Evolutionary conservation across 768 basidiomycete species (phyloP).

Genomic region (Hygrophoropsis aurantiaca): DNA sequence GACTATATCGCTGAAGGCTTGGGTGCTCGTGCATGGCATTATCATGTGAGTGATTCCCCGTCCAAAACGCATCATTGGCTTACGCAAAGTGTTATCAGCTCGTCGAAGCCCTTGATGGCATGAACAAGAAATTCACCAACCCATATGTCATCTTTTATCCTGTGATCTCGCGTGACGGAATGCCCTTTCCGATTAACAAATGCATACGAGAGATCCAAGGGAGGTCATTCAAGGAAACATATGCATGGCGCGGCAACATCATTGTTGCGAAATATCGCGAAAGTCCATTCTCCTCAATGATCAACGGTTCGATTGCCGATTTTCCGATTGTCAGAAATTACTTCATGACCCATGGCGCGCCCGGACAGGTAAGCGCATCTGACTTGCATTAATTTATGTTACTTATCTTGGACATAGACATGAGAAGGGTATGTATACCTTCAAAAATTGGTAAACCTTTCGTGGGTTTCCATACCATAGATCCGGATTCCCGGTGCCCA

Average conservation of each 20-base stretch:
- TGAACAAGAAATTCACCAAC: constrained; percentile 74
- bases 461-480: too few relatives aligned
- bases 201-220: constrained; percentile 76
- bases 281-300: constrained; percentile 49
- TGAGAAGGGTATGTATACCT: background rate
- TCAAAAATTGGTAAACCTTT: background rate
- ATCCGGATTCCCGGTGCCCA: background rate
- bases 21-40: constrained; percentile 69
- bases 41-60: constrained; percentile 49
- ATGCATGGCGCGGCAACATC: constrained; percentile 80
- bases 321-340: constrained; percentile 82
- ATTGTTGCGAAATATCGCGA: constrained; percentile 69
- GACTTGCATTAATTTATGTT: constrained; percentile 12
- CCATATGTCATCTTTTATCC: constrained; percentile 86
- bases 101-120: constrained; percentile 74
- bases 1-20: constrained; percentile 78
- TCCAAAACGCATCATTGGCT: constrained; percentile 14
- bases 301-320: constrained; percentile 79
- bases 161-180: constrained; percentile 70
- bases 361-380: constrained; percentile 37
- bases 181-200: constrained; percentile 81
- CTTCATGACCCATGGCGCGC: constrained; percentile 64
- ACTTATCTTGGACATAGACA: background rate
- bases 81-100: constrained; percentile 41
- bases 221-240: constrained; percentile 53